Evolutionary conservation across 108 stramenopile genomes (phyloP).

Genomic region (Discostella pseudostelligera): DNA sequence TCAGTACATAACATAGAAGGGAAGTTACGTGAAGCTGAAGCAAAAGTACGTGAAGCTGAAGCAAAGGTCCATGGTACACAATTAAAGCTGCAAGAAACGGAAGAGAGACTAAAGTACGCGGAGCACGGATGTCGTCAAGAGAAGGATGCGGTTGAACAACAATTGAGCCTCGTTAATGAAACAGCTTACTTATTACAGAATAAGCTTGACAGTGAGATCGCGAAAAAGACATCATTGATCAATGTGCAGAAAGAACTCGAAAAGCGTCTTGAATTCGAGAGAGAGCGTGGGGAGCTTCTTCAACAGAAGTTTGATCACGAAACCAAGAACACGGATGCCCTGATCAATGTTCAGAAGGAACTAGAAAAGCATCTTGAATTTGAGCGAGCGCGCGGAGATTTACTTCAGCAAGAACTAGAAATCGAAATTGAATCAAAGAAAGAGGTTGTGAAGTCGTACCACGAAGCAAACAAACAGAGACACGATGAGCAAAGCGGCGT

Average conservation of each 20-base stretch:
- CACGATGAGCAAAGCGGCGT: background rate
- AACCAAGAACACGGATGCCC: background rate
- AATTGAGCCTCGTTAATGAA: conserved; percentile 4
- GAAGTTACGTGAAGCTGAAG: conserved; percentile 2
- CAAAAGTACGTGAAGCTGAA: conserved; percentile 2
- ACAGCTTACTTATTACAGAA: background rate
- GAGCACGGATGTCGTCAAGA: background rate
- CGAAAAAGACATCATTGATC: background rate
- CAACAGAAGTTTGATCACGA: conserved; percentile 14
- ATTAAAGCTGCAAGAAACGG: background rate
- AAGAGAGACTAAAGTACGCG: conserved; percentile 7
- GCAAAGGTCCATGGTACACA: background rate
- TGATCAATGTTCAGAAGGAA: conserved; percentile 16
- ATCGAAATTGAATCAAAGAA: conserved; percentile 4
- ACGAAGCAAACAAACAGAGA: conserved; percentile 10
- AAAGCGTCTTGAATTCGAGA: conserved; percentile 14
- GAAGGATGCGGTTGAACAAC: background rate
- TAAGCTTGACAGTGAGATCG: conserved; percentile 4
- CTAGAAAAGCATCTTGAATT: conserved; percentile 29
- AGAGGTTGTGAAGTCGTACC: conserved; percentile 5
- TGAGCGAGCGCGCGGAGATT: conserved; percentile 24
- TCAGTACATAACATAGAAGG: background rate
- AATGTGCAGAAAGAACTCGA: conserved; percentile 17
- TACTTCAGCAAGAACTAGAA: conserved; percentile 29
- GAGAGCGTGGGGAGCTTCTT: conserved; percentile 23